A percentile compares a stretch with the other conserved stretches of the same genome.
Conservation (phyloP, 2,329 filamentous ascomycete genomes). For the Hymenoscyphus salicellus region DNA sequence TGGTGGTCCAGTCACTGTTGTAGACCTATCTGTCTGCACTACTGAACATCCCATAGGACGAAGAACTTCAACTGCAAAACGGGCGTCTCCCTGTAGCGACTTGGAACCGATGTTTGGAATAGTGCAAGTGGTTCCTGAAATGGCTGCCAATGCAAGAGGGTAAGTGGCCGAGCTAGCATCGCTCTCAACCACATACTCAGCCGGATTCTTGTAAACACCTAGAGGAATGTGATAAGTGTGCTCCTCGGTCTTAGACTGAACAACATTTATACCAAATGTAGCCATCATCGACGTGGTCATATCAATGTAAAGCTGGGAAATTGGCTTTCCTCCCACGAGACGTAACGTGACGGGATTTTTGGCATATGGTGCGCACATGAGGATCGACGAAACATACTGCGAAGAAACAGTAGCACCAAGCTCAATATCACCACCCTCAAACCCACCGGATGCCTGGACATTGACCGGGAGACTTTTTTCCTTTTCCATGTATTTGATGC, state of each 20-base stretch:
- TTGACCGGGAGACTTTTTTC: slow-evolving; percentile 80
- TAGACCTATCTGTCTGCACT: slow-evolving; percentile 78
- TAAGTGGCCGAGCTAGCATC: slow-evolving; percentile 98
- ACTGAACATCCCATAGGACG: slow-evolving; percentile 92
- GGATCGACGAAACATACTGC: slow-evolving; percentile 95
- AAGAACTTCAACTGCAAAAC: slow-evolving; percentile 87
- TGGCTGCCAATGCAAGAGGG: slow-evolving; percentile 87
- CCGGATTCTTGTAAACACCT: slow-evolving; percentile 76
- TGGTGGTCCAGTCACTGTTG: slow-evolving; percentile 87
- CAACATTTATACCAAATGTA: slow-evolving; percentile 80
- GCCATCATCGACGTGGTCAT: slow-evolving; percentile 99
- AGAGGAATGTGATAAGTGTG: slow-evolving; percentile 94
- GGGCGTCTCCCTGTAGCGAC: slow-evolving; percentile 91
- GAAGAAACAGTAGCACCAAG: slow-evolving; percentile 94
- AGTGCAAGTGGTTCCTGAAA: slow-evolving; percentile 92
- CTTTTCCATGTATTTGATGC: slow-evolving; percentile 79
- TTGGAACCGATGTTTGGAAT: slow-evolving; percentile 92
- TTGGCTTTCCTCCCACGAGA: slow-evolving; percentile 92
- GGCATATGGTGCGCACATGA: slow-evolving; percentile 96
- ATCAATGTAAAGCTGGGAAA: slow-evolving; percentile 95
- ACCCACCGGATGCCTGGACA: slow-evolving; percentile 77
- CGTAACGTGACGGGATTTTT: slow-evolving; percentile 88
- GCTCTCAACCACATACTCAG: slow-evolving; percentile 87
- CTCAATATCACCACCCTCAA: slow-evolving; percentile 83
- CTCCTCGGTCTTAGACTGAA: slow-evolving; percentile 70